Conservation (phyloP, 345 rosid species). For the Anastatica hierochuntica region DNA sequence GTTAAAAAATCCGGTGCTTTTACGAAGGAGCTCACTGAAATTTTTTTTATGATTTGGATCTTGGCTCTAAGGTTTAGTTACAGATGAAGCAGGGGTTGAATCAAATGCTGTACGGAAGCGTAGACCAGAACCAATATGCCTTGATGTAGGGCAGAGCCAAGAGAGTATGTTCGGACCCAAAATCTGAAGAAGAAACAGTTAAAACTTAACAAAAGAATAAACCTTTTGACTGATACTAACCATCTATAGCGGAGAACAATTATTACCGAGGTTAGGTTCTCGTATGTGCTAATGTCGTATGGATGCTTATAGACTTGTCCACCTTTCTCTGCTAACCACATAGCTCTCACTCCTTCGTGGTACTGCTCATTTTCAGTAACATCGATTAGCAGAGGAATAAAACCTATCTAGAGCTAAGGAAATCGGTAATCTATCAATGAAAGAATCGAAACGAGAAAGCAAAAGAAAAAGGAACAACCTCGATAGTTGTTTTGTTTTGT, state of each 20-base stretch:
- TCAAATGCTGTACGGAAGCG: slow-evolving; percentile 60
- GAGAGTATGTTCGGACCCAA: slow-evolving; percentile 64
- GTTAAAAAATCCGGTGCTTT: slow-evolving; percentile 8
- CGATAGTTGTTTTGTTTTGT: slow-evolving; percentile 86
- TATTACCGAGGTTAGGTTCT: slow-evolving; percentile 58
- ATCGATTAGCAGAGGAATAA: slow-evolving; percentile 2
- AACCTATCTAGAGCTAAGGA: background rate
- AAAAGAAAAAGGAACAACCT: slow-evolving; percentile 52
- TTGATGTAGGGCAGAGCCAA: slow-evolving; percentile 69
- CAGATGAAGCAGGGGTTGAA: slow-evolving; percentile 19
- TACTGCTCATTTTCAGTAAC: slow-evolving; percentile 37
- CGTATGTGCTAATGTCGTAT: slow-evolving; percentile 62
- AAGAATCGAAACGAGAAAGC: too few species aligned
- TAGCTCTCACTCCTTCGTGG: slow-evolving; percentile 90
- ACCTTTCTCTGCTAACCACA: slow-evolving; percentile 93
- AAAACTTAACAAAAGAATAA: background rate
- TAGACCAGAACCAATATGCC: slow-evolving; percentile 66
- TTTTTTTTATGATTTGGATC: background rate
- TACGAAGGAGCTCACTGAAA: background rate
- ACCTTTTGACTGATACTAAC: background rate
- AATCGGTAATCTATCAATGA: background rate
- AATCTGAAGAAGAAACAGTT: slow-evolving; percentile 37
- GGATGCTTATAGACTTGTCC: slow-evolving; percentile 79
- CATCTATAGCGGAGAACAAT: background rate
- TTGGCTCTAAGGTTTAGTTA: slow-evolving; percentile 18